Conservation (phyloP, 805 yeast genomes). For the Ogataea corticis region DNA sequence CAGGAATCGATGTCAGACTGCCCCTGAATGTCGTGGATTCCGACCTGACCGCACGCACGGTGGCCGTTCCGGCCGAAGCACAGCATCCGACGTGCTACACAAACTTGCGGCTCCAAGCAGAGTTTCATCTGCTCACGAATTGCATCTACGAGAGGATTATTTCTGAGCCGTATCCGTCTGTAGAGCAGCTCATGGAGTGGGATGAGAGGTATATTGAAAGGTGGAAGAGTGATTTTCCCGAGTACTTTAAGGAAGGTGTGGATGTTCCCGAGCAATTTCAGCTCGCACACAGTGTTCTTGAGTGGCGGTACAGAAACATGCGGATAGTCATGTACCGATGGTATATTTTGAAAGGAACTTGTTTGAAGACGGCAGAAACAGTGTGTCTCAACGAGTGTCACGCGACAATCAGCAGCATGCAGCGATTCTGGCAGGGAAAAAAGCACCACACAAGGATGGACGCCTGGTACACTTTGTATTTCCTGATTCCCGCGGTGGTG, state of each 20-base stretch:
- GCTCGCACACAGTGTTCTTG: conserved; percentile 14
- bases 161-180: conserved; percentile 20
- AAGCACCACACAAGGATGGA: conserved; percentile 16
- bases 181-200: conserved; percentile 16
- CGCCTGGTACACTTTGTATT: conserved; percentile 21
- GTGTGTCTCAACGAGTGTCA: conserved; percentile 15
- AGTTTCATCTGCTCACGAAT: conserved; percentile 19
- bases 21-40: conserved; percentile 17
- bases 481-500: conserved; percentile 18
- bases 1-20: conserved; percentile 16
- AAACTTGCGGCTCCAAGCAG: conserved; percentile 14
- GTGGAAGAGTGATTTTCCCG: conserved; percentile 13
- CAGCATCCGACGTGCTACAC: conserved; percentile 16
- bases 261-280: conserved; percentile 7
- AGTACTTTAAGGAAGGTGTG: conserved; percentile 8
- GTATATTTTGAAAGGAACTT: conserved; percentile 10
- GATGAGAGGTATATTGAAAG: conserved; percentile 12
- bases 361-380: conserved; percentile 7
- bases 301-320: conserved; percentile 17
- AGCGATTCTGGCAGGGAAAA: conserved; percentile 11
- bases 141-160: conserved; percentile 18
- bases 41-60: conserved; percentile 9
- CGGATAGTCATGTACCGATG: conserved; percentile 19
- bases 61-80: conserved; percentile 2
- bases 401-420: conserved; percentile 16